phyloP scores from a whole-genome alignment of 148 eudicot genomes.

The Pouteria glomerata region DNA sequence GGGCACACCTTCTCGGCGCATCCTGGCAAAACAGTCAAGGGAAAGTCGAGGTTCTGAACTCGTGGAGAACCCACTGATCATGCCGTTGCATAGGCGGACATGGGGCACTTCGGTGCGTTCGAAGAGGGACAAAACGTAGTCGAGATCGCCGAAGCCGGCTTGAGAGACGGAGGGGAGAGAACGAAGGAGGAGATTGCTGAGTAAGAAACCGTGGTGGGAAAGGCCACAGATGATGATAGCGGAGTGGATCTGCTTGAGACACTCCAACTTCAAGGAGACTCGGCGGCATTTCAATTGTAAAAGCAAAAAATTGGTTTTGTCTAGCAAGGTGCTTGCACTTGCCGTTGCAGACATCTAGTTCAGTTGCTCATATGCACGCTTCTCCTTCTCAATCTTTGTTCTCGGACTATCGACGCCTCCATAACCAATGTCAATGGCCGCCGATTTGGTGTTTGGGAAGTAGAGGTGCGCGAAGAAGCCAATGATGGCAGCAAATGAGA shows the following conservation, averaged over 20 bases:
- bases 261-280: neutral
- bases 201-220: constrained; percentile 6
- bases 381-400: too few species aligned
- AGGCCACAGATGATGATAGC: constrained; percentile 8
- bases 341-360: too few species aligned
- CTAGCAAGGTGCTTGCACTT: neutral
- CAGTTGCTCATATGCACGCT: too few species aligned
- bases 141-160: neutral
- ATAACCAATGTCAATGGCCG: too few species aligned
- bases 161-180: constrained; percentile 2
- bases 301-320: neutral
- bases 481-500: too few species aligned
- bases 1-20: constrained; percentile 18
- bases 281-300: neutral
- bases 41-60: constrained; percentile 10
- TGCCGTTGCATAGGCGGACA: constrained; percentile 7
- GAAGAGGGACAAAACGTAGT: constrained; percentile 13
- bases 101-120: constrained; percentile 2
- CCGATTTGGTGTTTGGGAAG: too few species aligned
- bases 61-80: constrained; percentile 12
- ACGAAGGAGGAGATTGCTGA: constrained; percentile 10
- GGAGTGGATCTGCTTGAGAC: constrained; percentile 12
- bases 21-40: constrained; percentile 5
- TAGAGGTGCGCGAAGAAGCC: too few species aligned
- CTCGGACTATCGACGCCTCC: too few species aligned